These are phyloP conservation scores for Onygenales sp. DNA, from an alignment of 2,329 filamentous ascomycete species.

Conservation along the genomic window DNA sequence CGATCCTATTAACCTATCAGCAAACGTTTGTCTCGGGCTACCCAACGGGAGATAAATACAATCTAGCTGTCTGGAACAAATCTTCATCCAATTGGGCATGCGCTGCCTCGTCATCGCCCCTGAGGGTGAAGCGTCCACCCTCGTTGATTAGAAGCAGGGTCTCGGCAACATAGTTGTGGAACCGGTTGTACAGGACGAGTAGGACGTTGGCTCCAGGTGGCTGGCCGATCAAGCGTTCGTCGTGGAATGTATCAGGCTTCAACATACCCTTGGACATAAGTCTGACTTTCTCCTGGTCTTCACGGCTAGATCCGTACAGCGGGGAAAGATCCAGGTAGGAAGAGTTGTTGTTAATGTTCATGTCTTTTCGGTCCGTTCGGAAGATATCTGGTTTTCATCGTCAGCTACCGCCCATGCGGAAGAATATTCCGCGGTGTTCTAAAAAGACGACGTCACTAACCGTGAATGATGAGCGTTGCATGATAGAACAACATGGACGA, in stretches of 20 bases:
- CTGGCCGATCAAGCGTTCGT: constrained; percentile 20
- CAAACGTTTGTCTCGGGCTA: not conserved
- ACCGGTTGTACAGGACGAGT: constrained; percentile 26
- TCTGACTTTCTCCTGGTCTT: constrained; percentile 25
- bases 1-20: constrained; percentile 12
- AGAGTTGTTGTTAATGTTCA: constrained; percentile 27
- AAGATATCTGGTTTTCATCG: constrained; percentile 28
- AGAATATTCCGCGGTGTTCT: not conserved
- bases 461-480: constrained; percentile 44
- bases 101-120: constrained; percentile 20
- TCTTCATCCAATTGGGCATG: constrained; percentile 24
- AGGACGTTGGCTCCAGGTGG: constrained; percentile 22
- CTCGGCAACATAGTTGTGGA: constrained; percentile 29
- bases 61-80: constrained; percentile 24
- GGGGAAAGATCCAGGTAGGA: constrained; percentile 40
- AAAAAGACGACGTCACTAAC: constrained; percentile 7
- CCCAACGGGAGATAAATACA: constrained; percentile 11
- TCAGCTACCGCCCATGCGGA: not conserved
- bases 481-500: constrained; percentile 41
- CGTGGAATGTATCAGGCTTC: constrained; percentile 27
- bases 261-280: constrained; percentile 26
- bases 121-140: constrained; percentile 21
- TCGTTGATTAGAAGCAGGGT: constrained; percentile 33
- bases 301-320: constrained; percentile 29
- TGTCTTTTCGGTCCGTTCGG: constrained; percentile 24